Base-by-base conservation (phyloP, 169 alveolate genomes). In the Cryptosporidium andersoni region DNA sequence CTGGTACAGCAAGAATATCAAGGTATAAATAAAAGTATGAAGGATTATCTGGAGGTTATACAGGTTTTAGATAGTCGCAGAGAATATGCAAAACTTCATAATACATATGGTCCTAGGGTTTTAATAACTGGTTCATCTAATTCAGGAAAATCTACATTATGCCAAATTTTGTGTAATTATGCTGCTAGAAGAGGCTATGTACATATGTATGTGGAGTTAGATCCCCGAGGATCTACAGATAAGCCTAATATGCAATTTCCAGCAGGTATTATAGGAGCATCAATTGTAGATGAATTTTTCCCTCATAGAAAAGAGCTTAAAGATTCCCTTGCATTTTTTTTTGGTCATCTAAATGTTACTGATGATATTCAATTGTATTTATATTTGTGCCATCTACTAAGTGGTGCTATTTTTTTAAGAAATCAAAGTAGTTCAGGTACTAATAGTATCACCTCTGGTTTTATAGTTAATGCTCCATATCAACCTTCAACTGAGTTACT, bases 61-160 rank as follows among this genome's bases (percentile, higher is more conserved):
- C 66, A 90, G 49, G 92, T 88, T 9, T 88, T 94, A 52, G 93
- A 94, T 74, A 95, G 91, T 12, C 88, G 94, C 39, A 64, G 97
- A 16, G 92, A 90, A 7, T 88, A 91, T 52, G 94, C 97, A 36
- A 90, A 92, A 6, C 89, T 92, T 39, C 92, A 90, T 52, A 88
- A 93, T 55, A 82, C 74, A 39, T 80, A 82, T 7, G 97, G 97
- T 2, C 97, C 97, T 4, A 64, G 97, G 64, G 90, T 89, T 4
- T 55, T 94, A 58, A 92, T 94, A 47, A 93, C 95, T 1, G 97
- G 97, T 34, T 89, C 95, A 63, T 91, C 95, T 36, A 90, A 91
- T 63, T 93, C 96, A 45, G 97, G 97, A 9, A 94, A 94, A 64
- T 92, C 96, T 37, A 89, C 97, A 12, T 89, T 92, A 49, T 94